Evolutionary conservation across 129 eudicot species (phyloP).

Genomic region (Tagetes patula): DNA sequence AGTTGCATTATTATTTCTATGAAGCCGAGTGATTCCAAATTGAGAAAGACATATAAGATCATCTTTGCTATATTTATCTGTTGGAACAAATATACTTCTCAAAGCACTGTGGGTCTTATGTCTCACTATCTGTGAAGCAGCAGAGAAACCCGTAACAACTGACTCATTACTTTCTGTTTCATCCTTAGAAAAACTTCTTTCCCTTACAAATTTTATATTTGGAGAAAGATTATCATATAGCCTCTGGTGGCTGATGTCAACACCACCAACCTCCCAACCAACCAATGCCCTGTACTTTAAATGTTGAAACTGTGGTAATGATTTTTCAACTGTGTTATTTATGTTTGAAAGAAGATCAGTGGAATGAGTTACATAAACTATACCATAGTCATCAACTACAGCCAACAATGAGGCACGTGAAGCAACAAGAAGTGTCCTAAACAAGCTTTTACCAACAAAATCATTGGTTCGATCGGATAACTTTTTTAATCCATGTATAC

Average conservation of each 20-base stretch:
- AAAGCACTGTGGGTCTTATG: conserved; percentile 27
- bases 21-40: conserved; percentile 76
- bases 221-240: conserved; percentile 36
- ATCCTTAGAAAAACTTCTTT: conserved; percentile 27
- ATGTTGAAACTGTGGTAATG: conserved; percentile 41
- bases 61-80: conserved; percentile 40
- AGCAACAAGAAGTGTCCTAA: conserved; percentile 60
- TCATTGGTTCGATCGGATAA: conserved; percentile 23
- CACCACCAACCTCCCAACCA: conserved; percentile 80
- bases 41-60: conserved; percentile 69
- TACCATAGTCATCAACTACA: conserved; percentile 71
- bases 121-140: conserved; percentile 29
- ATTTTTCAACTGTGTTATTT: conserved; percentile 36
- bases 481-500: conserved; percentile 32
- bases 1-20: conserved; percentile 31
- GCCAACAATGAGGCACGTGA: conserved; percentile 67
- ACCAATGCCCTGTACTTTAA: conserved; percentile 51
- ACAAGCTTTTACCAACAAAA: conserved; percentile 41
- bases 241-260: conserved; percentile 79
- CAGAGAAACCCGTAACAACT: conserved; percentile 42
- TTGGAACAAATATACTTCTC: conserved; percentile 71
- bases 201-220: conserved; percentile 21
- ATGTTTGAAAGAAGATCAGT: conserved; percentile 46
- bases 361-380: conserved; percentile 52
- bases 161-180: conserved; percentile 34